phyloP scores from a whole-genome alignment of 768 basidiomycete species.

The Auricularia heimuer region DNA sequence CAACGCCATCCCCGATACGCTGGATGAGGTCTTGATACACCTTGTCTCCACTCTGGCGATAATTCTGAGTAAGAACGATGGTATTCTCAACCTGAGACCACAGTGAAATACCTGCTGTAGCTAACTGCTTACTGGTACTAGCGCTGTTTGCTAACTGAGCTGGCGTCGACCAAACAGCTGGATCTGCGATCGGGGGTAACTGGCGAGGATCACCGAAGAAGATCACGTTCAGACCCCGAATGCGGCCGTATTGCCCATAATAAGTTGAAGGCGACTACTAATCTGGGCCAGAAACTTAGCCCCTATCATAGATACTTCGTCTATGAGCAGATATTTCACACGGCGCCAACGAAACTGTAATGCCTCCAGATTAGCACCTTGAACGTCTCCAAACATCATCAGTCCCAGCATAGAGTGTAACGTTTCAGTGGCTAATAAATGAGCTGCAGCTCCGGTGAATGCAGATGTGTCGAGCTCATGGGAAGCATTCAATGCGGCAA shows the following conservation, averaged over 20 bases:
- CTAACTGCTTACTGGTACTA: neutral
- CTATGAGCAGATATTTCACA: neutral
- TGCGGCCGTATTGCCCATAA: neutral
- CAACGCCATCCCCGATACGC: neutral
- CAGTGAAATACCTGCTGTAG: neutral
- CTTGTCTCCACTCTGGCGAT: neutral
- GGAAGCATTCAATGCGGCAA: neutral
- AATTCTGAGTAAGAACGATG: neutral
- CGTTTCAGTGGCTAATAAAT: neutral
- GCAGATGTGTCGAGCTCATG: neutral
- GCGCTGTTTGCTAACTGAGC: neutral
- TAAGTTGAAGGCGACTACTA: neutral
- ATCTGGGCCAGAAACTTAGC: neutral
- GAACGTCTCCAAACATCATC: neutral
- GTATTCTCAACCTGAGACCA: neutral
- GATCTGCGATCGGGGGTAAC: neutral
- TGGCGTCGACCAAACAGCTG: neutral
- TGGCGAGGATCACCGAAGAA: neutral
- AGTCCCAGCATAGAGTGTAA: neutral
- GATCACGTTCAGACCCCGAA: neutral
- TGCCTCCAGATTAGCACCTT: neutral
- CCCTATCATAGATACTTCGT: neutral
- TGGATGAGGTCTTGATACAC: neutral
- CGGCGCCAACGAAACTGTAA: neutral
- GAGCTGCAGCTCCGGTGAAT: neutral